A percentile compares a stretch with the other conserved stretches of the same genome.
These are phyloP conservation scores for Blastocladiella emersonii DNA, from an alignment of 371 early-diverging fungal genomes.

Conservation along the genomic window DNA sequence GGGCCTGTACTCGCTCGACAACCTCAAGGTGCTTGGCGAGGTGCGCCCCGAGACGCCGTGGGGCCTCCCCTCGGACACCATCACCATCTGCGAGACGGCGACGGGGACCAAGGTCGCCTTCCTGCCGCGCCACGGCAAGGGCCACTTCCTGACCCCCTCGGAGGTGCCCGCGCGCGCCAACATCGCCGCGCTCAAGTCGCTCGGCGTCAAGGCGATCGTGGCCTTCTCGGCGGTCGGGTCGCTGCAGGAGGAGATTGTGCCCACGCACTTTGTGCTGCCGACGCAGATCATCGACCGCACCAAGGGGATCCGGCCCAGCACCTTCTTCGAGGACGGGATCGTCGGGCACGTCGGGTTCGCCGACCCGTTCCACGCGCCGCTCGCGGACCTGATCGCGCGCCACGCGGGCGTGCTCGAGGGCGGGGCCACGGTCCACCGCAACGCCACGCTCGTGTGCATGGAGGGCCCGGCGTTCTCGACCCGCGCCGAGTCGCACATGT, in stretches of 20 bases:
- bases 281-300: conserved; percentile 92
- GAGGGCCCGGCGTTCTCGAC: conserved; percentile 96
- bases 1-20: conserved; percentile 80
- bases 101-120: conserved; percentile 78
- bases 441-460: conserved; percentile 87
- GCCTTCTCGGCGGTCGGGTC: conserved; percentile 74
- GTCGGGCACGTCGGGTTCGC: conserved; percentile 84
- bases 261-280: conserved; percentile 87
- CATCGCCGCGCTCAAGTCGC: conserved; percentile 87
- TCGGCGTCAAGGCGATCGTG: conserved; percentile 83
- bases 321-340: conserved; percentile 86
- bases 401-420: conserved; percentile 25
- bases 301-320: conserved; percentile 65
- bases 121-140: conserved; percentile 88
- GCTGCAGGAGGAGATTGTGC: conserved; percentile 84
- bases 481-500: conserved; percentile 89
- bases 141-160: conserved; percentile 71
- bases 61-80: conserved; percentile 63
- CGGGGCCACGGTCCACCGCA: conserved; percentile 12
- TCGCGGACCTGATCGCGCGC: conserved; percentile 54
- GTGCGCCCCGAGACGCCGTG: conserved; percentile 87
- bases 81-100: conserved; percentile 52
- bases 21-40: conserved; percentile 65
- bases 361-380: conserved; percentile 77
- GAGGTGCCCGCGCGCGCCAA: conserved; percentile 92